phyloP scores from a whole-genome alignment of 345 rosid genomes.

The Clarkia xantiana region DNA sequence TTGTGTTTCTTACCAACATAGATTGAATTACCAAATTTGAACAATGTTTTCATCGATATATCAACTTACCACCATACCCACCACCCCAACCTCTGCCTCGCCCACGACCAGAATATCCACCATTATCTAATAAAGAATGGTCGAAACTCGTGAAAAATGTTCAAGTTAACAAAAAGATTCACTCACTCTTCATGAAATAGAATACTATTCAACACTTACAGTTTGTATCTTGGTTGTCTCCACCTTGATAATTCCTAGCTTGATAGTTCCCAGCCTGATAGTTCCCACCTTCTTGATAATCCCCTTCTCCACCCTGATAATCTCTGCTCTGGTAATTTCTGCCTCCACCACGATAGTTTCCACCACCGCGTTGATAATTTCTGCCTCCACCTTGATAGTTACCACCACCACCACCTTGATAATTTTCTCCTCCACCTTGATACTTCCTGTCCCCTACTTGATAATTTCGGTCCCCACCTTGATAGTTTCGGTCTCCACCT shows the following conservation, averaged over 20 bases:
- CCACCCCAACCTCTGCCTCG: conserved; percentile 34
- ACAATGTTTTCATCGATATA: neutral
- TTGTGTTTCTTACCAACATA: neutral
- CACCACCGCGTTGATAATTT: neutral
- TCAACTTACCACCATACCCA: conserved; percentile 27
- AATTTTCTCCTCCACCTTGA: conserved; percentile 9
- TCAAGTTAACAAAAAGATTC: no score
- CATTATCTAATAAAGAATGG: conserved; percentile 8
- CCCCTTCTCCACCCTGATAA: conserved; percentile 1
- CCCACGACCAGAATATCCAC: conserved; percentile 17
- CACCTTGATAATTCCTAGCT: neutral
- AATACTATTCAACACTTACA: neutral
- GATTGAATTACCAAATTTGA: no score
- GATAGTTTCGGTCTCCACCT: neutral
- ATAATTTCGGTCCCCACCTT: conserved; percentile 13
- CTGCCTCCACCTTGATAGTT: conserved; percentile 5
- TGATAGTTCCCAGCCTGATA: conserved; percentile 1
- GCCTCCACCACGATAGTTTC: conserved; percentile 6
- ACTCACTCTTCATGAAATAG: no score
- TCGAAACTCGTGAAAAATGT: neutral
- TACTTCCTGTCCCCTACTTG: conserved; percentile 15
- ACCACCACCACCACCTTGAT: conserved; percentile 1
- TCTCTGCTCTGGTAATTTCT: conserved; percentile 9
- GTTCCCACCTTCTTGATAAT: neutral
- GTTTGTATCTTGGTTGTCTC: conserved; percentile 1